A percentile compares a stretch with the other conserved stretches of the same genome.
phyloP scores from a whole-genome alignment of 805 yeast species.

The Metschnikowia matae region DNA sequence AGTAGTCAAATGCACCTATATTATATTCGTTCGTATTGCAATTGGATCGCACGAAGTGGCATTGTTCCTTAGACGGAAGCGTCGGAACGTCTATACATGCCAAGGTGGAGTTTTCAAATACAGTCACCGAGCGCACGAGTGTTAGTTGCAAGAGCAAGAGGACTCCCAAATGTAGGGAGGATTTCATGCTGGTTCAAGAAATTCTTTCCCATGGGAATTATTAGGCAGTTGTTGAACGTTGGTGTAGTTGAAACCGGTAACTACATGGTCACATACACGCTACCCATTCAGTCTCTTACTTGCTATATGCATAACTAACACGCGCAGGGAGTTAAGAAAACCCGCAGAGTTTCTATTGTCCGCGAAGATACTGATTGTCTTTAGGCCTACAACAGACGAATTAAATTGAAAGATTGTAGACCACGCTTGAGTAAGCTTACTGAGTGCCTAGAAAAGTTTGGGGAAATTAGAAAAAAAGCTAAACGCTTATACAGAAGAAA shows the following conservation, averaged over 20 bases:
- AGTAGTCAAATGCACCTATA: constrained; percentile 37
- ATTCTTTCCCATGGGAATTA: background rate
- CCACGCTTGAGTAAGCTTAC: background rate
- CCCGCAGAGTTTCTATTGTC: background rate
- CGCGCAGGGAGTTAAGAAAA: background rate
- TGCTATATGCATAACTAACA: background rate
- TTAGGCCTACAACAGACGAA: too few species aligned
- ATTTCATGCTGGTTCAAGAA: background rate
- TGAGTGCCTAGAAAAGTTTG: background rate
- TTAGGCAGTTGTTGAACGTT: background rate
- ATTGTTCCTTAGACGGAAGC: constrained; percentile 25
- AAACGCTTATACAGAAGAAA: background rate
- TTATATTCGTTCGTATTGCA: constrained; percentile 28
- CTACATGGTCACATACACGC: background rate
- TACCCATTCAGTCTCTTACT: background rate
- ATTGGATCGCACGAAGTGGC: constrained; percentile 31
- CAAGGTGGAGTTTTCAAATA: constrained; percentile 6
- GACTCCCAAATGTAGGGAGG: background rate
- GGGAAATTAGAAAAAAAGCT: too few species aligned
- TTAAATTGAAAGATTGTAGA: background rate
- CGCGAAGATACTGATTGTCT: background rate
- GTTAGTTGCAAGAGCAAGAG: background rate
- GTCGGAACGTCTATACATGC: constrained; percentile 11
- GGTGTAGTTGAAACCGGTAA: background rate
- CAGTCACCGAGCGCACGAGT: background rate